Conservation (phyloP, 768 basidiomycete genomes). For the Ramaria rubella region DNA sequence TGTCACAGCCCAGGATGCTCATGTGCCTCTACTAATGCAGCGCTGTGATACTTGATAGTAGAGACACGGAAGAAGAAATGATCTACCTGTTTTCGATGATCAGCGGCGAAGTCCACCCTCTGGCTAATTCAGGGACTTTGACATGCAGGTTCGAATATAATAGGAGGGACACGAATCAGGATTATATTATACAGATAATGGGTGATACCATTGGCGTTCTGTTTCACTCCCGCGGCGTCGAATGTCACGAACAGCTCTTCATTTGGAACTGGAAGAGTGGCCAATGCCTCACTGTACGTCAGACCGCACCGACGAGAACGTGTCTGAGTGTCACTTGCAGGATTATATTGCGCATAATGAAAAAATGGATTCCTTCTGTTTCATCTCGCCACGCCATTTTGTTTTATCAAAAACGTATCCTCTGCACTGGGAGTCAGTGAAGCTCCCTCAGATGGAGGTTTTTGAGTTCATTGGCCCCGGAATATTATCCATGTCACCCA, state of each 20-base stretch:
- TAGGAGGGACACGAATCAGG: not conserved
- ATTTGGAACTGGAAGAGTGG: conserved; percentile 69
- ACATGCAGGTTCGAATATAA: conserved; percentile 28
- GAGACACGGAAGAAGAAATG: not conserved
- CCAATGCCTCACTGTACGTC: conserved; percentile 40
- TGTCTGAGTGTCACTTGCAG: not conserved
- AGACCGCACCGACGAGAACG: not conserved
- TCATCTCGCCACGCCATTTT: conserved; percentile 21
- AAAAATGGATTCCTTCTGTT: conserved; percentile 19
- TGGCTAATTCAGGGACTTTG: conserved; percentile 30
- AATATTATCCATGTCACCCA: not conserved
- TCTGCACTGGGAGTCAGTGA: conserved; percentile 20
- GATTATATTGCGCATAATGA: conserved; percentile 8
- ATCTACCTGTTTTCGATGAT: conserved; percentile 23
- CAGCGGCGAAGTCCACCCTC: conserved; percentile 41
- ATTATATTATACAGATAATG: conserved; percentile 49
- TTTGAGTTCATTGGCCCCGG: not conserved
- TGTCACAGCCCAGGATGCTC: conserved; percentile 28
- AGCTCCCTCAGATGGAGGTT: not conserved
- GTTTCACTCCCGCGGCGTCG: conserved; percentile 29
- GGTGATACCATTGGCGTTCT: conserved; percentile 48
- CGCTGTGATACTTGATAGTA: not conserved
- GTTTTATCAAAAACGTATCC: conserved; percentile 15
- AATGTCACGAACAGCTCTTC: conserved; percentile 39
- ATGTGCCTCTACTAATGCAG: not conserved